Evolutionary conservation across 768 basidiomycete species (phyloP).

Genomic region (Boletus reticulatus): DNA sequence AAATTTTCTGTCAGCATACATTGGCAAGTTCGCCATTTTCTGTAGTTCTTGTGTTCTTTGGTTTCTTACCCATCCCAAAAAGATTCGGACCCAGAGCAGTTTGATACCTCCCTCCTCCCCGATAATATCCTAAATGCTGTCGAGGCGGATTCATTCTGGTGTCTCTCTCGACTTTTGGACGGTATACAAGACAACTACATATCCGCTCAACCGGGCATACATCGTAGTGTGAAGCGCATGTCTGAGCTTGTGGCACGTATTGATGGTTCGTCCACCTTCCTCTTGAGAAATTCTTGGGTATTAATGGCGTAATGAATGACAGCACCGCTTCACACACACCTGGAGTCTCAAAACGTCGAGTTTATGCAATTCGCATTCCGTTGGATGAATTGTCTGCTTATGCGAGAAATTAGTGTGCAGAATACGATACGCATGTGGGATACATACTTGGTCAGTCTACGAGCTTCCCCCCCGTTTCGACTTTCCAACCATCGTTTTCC

Average conservation of each 20-base stretch:
- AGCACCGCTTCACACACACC: conserved; percentile 87
- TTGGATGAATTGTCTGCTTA: conserved; percentile 99
- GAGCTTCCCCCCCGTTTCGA: neutral
- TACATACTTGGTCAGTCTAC: conserved; percentile 81
- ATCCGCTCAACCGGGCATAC: conserved; percentile 93
- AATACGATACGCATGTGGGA: conserved; percentile 99
- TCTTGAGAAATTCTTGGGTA: too few species aligned
- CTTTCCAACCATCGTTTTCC: neutral
- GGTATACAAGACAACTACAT: conserved; percentile 99
- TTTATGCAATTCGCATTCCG: conserved; percentile 99
- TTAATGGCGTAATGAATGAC: neutral
- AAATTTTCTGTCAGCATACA: conserved; percentile 93
- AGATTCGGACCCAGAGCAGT: conserved; percentile 91
- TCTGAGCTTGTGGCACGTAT: conserved; percentile 88
- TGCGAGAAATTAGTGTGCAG: conserved; percentile 96
- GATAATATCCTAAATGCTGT: conserved; percentile 72
- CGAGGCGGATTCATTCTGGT: conserved; percentile 99
- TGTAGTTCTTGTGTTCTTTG: neutral
- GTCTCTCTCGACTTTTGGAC: conserved; percentile 89
- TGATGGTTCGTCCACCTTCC: conserved; percentile 56
- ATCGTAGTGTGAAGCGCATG: conserved; percentile 91
- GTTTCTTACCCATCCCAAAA: conserved; percentile 8
- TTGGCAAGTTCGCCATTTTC: conserved; percentile 52
- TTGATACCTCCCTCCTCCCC: conserved; percentile 78
- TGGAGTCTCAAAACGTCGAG: conserved; percentile 90